Evolutionary conservation across 2,329 filamentous ascomycete species (phyloP).

Genomic region (Phaeoacremonium minimum): DNA sequence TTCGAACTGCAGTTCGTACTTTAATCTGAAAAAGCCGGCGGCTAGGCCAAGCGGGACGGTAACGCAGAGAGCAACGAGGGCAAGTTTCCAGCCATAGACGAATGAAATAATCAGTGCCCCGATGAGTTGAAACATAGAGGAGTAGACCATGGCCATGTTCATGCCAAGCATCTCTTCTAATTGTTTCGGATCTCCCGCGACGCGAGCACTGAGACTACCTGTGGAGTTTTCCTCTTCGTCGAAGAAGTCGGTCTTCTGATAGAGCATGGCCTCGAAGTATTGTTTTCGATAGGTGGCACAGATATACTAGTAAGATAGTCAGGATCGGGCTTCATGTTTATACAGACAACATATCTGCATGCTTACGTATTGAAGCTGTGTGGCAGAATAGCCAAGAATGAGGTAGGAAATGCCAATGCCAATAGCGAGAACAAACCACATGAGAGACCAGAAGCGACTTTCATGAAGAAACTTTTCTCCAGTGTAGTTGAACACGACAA

Average conservation of each 20-base stretch:
- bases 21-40: constrained; percentile 46
- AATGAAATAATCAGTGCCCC: constrained; percentile 66
- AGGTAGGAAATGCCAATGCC: constrained; percentile 31
- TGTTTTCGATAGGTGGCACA: constrained; percentile 53
- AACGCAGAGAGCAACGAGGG: constrained; percentile 62
- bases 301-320: no score
- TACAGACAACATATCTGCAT: no score
- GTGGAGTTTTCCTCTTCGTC: constrained; percentile 56
- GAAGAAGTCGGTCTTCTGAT: constrained; percentile 56
- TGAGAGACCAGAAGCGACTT: constrained; percentile 54
- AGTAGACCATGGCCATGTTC: constrained; percentile 59
- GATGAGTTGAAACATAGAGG: constrained; percentile 60
- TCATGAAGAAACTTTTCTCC: constrained; percentile 27
- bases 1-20: constrained; percentile 63
- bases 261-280: constrained; percentile 57
- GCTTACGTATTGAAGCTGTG: constrained; percentile 33
- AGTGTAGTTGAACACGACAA: constrained; percentile 41
- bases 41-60: constrained; percentile 45
- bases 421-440: constrained; percentile 44
- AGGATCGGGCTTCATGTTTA: no score
- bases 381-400: constrained; percentile 37
- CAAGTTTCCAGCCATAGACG: constrained; percentile 72
- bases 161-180: constrained; percentile 59
- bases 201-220: constrained; percentile 53
- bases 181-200: constrained; percentile 53